Base-by-base conservation (phyloP, 257 asterid genomes). In the Datura wrightii region DNA sequence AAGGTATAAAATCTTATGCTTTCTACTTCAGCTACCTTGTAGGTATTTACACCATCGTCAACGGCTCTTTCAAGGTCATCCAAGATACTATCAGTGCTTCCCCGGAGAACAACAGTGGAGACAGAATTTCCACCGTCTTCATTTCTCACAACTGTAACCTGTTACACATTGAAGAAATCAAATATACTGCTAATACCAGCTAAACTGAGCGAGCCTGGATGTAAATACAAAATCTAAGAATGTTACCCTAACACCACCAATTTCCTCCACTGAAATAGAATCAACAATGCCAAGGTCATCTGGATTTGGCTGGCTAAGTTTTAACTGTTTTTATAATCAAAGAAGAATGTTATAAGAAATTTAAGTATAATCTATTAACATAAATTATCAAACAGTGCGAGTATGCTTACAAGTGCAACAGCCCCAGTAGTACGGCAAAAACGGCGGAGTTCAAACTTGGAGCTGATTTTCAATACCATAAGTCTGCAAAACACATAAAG, bases 41-140 rank as follows among this genome's bases (percentile, higher is more conserved):
- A 97, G 58, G 97, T 85, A 87, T 97, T 97, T 82, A 97, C 99
- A 79, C 99, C 99, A 89, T 94, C 99, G 86, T 95, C 94, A 34
- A 94, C 93, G 5, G 99, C 99, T 84, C 97, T 94, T 89, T 94
- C 99, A 87, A 95, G 97, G 88, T 95, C 99, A 89, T 95, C 99
- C 85, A 95, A 85, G 87, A 95, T 95, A 88, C 98, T 95, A 80
- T 94, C 99, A 54, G 99, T 95, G 93, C 99, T 95, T 74, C 97
- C 98, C 54, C 99, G 94, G 86, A 96, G 91, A 84, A 96, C 97
- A 80, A 95, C 92, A 85, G 99, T 95, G 60, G 98, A 82, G 79
- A 97, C 92, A 69, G 99, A 93, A 88, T 94, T 95, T 85, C 99
- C 99, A 88, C 99, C 99, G 88, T 91, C 97, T 87, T 95, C 99